A percentile compares a stretch with the other conserved stretches of the same genome.
phyloP scores from a whole-genome alignment of 2,329 filamentous ascomycete species.

The Cladosporium sp. region DNA sequence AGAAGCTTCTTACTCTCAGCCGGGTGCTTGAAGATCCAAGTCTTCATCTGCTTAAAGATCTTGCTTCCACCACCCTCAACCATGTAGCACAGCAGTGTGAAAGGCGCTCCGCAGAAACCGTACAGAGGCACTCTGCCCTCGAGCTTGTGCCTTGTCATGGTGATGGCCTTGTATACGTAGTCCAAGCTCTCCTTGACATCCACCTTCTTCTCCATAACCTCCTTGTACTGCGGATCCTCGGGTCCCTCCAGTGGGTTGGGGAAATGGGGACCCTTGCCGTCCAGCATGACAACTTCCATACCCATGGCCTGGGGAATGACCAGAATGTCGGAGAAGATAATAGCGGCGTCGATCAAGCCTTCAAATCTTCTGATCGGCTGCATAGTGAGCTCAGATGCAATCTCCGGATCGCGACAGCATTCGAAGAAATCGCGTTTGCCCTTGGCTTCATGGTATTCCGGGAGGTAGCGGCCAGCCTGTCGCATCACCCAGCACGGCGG shows the following conservation, averaged over 20 bases:
- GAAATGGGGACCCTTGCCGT: conserved; percentile 95
- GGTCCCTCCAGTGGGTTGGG: conserved; percentile 76
- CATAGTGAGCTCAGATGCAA: conserved; percentile 87
- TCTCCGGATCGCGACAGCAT: conserved; percentile 88
- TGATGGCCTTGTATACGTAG: conserved; percentile 96
- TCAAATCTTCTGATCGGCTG: conserved; percentile 90
- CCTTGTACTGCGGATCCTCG: conserved; percentile 74
- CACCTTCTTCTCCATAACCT: conserved; percentile 72
- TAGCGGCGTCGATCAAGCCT: conserved; percentile 89
- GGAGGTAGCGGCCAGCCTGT: conserved; percentile 95
- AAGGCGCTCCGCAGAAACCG: conserved; percentile 94
- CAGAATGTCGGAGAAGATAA: conserved; percentile 98
- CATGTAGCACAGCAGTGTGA: conserved; percentile 98
- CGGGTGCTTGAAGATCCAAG: conserved; percentile 89
- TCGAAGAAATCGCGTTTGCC: conserved; percentile 90
- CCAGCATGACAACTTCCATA: conserved; percentile 97
- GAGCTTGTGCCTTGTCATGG: conserved; percentile 81
- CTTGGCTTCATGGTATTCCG: conserved; percentile 96
- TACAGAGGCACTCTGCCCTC: conserved; percentile 85
- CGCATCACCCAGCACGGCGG: conserved; percentile 99
- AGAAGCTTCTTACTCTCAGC: conserved; percentile 74
- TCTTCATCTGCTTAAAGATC: conserved; percentile 90
- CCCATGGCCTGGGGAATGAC: conserved; percentile 97
- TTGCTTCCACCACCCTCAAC: conserved; percentile 96
- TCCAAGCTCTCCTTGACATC: conserved; percentile 78